These are phyloP conservation scores for Cryptococcus deneoformans DNA, from an alignment of 1,284 basidiomycete genomes.

Conservation along the genomic window DNA sequence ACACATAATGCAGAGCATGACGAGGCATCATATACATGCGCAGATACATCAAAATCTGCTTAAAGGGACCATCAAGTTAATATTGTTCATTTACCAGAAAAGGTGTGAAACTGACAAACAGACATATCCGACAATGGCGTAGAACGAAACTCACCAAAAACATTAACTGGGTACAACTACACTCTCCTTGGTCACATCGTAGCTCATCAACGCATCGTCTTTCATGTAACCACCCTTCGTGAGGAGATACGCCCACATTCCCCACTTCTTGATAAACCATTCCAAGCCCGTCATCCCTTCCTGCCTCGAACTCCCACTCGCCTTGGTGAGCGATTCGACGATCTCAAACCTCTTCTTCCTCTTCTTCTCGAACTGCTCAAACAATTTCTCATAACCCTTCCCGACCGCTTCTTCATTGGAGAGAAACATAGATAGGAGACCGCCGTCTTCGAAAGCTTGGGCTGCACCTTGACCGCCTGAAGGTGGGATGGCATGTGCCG, in stretches of 20 bases:
- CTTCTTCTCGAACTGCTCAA: slow-evolving; percentile 17
- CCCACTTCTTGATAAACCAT: neutral
- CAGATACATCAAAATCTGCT: too few relatives aligned
- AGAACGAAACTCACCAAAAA: too few relatives aligned
- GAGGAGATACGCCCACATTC: neutral
- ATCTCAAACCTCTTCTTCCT: neutral
- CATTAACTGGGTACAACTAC: neutral
- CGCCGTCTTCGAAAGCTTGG: slow-evolving; percentile 29
- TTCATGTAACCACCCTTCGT: neutral
- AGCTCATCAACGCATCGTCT: neutral
- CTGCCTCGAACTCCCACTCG: neutral
- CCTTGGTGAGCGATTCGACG: neutral
- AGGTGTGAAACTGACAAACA: too few relatives aligned
- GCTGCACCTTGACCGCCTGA: slow-evolving; percentile 22
- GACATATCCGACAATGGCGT: too few relatives aligned
- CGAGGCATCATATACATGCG: too few relatives aligned
- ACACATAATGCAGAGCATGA: too few relatives aligned
- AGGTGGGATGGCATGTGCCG: slow-evolving; percentile 23
- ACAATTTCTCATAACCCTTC: slow-evolving; percentile 8
- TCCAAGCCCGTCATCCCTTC: neutral
- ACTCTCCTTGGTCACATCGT: neutral
- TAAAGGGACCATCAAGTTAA: too few relatives aligned
- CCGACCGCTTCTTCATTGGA: neutral
- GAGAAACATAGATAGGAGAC: slow-evolving; percentile 19
- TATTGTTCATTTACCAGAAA: too few relatives aligned